These are phyloP conservation scores for Pseudocercospora ulei DNA, from an alignment of 2,329 filamentous ascomycete species.

Conservation along the genomic window DNA sequence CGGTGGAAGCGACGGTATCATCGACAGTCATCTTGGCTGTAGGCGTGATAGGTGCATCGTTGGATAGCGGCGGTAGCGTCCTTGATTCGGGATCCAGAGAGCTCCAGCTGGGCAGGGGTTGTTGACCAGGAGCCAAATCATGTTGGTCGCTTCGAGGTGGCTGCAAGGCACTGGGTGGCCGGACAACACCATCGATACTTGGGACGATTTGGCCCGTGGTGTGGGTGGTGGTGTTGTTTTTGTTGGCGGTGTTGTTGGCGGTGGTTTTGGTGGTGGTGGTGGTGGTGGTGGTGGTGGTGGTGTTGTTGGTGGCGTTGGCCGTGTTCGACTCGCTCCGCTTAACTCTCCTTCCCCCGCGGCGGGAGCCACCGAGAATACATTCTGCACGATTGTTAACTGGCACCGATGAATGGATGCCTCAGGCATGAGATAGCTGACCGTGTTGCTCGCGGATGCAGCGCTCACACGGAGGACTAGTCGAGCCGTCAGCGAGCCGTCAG, in stretches of 20 bases:
- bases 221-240: slow-evolving; percentile 1
- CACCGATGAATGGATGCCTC: too few relatives aligned
- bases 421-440: slow-evolving; percentile 7
- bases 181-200: slow-evolving; percentile 21
- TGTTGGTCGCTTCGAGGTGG: slow-evolving; percentile 15
- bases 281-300: neutral
- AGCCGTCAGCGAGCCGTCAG: slow-evolving; percentile 30
- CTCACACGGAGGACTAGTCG: slow-evolving; percentile 30
- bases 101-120: slow-evolving; percentile 22
- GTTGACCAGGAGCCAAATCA: slow-evolving; percentile 18
- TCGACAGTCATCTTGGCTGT: slow-evolving; percentile 30
- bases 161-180: slow-evolving; percentile 15
- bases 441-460: slow-evolving; percentile 32
- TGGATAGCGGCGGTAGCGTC: slow-evolving; percentile 25
- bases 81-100: slow-evolving; percentile 26
- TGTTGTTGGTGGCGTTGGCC: slow-evolving; percentile 8
- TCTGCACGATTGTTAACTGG: too few relatives aligned
- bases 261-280: slow-evolving; percentile 16
- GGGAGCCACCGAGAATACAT: slow-evolving; percentile 31
- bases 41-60: slow-evolving; percentile 23
- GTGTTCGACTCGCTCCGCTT: slow-evolving; percentile 25
- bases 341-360: slow-evolving; percentile 29
- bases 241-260: slow-evolving; percentile 6
- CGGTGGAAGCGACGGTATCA: slow-evolving; percentile 30
- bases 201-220: slow-evolving; percentile 12